Conservation (phyloP, 495 filamentous ascomycete species). For the Neurospora intermedia region DNA sequence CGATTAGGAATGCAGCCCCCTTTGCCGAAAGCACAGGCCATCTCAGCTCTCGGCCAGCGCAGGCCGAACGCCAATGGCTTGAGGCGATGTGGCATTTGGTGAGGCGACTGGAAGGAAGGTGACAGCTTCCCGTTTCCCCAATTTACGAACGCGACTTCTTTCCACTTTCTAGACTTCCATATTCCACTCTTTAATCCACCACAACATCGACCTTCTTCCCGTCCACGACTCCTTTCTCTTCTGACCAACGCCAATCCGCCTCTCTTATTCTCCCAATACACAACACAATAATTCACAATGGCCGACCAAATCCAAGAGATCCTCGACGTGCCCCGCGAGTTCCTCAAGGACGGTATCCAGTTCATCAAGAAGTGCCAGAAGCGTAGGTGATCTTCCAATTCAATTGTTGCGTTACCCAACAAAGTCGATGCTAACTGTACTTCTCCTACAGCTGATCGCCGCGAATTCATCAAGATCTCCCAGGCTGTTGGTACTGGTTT, state of each 20-base stretch:
- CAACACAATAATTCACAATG: conserved; percentile 32
- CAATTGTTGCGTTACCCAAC: background rate
- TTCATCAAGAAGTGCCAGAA: conserved; percentile 82
- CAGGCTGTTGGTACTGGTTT: conserved; percentile 78
- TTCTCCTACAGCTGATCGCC: conserved; percentile 49
- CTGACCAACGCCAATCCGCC: background rate
- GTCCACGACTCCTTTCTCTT: background rate
- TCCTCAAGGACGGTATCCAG: conserved; percentile 67
- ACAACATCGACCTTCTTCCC: background rate
- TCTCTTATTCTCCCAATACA: background rate
- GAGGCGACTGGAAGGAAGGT: background rate
- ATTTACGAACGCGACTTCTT: background rate
- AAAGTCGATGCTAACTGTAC: conserved; percentile 13
- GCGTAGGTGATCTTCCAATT: conserved; percentile 41
- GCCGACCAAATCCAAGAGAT: conserved; percentile 71
- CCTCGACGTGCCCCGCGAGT: conserved; percentile 72
- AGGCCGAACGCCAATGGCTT: background rate
- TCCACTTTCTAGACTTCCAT: background rate
- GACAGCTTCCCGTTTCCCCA: background rate
- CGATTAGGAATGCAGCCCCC: background rate
- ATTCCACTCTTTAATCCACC: background rate
- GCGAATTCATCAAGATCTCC: conserved; percentile 88
- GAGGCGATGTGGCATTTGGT: background rate
- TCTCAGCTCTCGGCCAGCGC: background rate
- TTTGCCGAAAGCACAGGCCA: background rate